Evolutionary conservation across 495 filamentous ascomycete genomes (phyloP), one percentile per base, ranked within the genome.

Genomic region (Lasiosphaeria ovina): DNA sequence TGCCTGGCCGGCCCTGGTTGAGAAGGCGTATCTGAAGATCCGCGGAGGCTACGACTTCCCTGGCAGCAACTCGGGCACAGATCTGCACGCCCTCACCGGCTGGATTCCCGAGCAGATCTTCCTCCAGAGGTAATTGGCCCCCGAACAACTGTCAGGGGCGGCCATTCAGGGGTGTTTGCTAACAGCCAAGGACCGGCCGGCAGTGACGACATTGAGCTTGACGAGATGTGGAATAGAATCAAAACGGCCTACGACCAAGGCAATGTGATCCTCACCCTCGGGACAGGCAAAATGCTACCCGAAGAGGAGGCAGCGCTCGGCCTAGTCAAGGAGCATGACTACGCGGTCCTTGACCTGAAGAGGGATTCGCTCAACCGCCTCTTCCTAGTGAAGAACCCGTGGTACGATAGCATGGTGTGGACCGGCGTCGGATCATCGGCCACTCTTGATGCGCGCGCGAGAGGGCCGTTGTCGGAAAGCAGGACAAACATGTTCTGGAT

Each of bases 101-200:
- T 99, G 94, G 94, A 91, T 99, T 58, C 94, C 94, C 0, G 93
- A 99, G 72, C 94, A 99, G 66, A 74, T 98, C 3, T 96, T 95
- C 66, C 76, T 98, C 4, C 92, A 96, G 59, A 85, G 79, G 82
- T 84, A 66, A 54, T 67, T 38, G 14, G 3, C 14, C 42, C n/a
- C 12, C 16, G 24, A 35, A n/a, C 11, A 38, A 24, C 14, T 1
- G 0, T 12, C 16, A 24, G n/a, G 32, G 33, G 11, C 17, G 11
- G 7, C 16, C 7, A 16, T 3, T 48, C 12, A 38, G n/a, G 33
- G 17, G 12, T 40, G 16, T 48, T 12, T 17, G 11, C 10, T 58
- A 33, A 8, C 35, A 12, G 8, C 34, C 2, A 47, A 58, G 65
- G 55, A 64, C 58, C 9, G 16, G 47, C 11, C 3, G 10, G 3